phyloP scores from a whole-genome alignment of 192 early-diverging fungal genomes.

The Entophlyctis luteolus region DNA sequence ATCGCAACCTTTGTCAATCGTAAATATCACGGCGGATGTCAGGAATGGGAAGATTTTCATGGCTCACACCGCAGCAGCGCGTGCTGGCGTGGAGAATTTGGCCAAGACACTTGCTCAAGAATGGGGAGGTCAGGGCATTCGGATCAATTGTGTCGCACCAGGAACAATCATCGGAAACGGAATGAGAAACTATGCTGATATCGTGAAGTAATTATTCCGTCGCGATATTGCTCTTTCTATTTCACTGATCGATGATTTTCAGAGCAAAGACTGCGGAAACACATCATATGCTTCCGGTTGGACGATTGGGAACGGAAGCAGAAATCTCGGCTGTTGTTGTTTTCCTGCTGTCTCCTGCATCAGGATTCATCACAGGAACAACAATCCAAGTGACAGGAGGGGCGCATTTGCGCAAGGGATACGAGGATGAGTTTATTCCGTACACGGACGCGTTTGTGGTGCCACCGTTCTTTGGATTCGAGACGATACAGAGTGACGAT shows the following conservation, averaged over 20 bases:
- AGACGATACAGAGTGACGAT: neutral
- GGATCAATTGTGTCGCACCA: conserved; percentile 54
- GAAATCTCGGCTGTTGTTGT: conserved; percentile 49
- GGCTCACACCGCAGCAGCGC: conserved; percentile 46
- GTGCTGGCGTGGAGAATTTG: conserved; percentile 53
- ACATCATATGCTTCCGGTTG: conserved; percentile 32
- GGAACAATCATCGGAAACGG: conserved; percentile 51
- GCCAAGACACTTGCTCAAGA: conserved; percentile 49
- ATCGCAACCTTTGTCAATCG: conserved; percentile 36
- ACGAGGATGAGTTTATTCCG: conserved; percentile 6
- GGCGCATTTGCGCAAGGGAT: conserved; percentile 17
- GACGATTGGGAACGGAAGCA: conserved; percentile 50
- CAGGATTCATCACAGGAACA: conserved; percentile 45
- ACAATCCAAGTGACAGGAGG: conserved; percentile 23
- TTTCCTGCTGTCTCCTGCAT: conserved; percentile 48
- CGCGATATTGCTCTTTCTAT: neutral
- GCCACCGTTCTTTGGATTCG: conserved; percentile 12
- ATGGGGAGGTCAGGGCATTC: conserved; percentile 48
- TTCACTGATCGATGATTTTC: neutral
- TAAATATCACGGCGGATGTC: conserved; percentile 49
- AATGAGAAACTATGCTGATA: conserved; percentile 46
- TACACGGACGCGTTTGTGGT: neutral
- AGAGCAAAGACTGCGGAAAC: conserved; percentile 23
- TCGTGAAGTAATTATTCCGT: conserved; percentile 37
- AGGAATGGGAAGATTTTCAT: conserved; percentile 21